Base-by-base conservation (phyloP, 345 rosid genomes). In the Dipteronia sinensis region DNA sequence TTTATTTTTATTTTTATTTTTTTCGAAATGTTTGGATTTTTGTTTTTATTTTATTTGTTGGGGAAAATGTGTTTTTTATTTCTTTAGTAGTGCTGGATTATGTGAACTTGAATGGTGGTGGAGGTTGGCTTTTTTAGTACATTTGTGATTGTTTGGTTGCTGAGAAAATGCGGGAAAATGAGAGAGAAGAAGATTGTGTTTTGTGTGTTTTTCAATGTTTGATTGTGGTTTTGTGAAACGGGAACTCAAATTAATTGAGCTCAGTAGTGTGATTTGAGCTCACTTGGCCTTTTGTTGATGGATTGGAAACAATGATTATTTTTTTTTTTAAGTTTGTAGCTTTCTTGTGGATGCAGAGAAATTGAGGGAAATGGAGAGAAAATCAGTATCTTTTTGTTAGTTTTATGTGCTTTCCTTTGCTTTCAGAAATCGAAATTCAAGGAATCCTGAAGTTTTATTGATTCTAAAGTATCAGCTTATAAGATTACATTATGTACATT, bases 101-200 rank as follows among this genome's bases (percentile, higher is more conserved):
- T 10, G 27, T 44, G 47, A 62, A 15, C 22, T 69, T 25, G 55
- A 13, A 29, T 71, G 31, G 10, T 9, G 25, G 46, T 25, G 44
- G 12, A 3, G 17, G 5, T 66, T 68, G 15, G 0, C 40, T 53
- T 62, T 11, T 72, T 38, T 11, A 38, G 56, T 75, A 49, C 22
- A 17, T 53, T n/a, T 56, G 58, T 27, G 23, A 3, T 34, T 40
- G 65, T 76, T 58, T 80, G 73, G 51, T 73, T 67, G 69, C 31
- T 68, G 73, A 80, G 72, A 73, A 73, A 79, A 27, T 56, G 75
- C 22, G 66, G 65, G 13, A 12, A 56, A 72, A n/a, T 76, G 53
- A 44, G 29, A n/a, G 22, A 72, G 31, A 59, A n/a, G 25, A 13
- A 23, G 12, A 19, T 23, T 67, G 4, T 51, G 13, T 16, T 49